Percentiles rank a stretch among this genome's conserved stretches.
phyloP scores from a whole-genome alignment of 352 stramenopile species.

The Elongisporangium senticosum region DNA sequence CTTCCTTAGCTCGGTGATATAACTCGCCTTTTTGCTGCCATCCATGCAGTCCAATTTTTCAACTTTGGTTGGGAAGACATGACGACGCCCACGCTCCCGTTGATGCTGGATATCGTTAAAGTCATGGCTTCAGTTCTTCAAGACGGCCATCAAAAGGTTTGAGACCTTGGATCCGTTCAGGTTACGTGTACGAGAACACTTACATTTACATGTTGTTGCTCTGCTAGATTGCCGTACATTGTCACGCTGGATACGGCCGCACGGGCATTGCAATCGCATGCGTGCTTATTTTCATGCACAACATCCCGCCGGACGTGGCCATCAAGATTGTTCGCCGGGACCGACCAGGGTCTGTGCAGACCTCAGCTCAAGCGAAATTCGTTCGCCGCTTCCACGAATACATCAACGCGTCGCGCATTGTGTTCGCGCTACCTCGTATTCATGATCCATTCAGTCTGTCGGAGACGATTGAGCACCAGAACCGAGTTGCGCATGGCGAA shows the following conservation, averaged over 20 bases:
- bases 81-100: slow-evolving; percentile 79
- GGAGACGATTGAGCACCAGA: slow-evolving; percentile 68
- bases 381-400: slow-evolving; percentile 73
- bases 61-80: slow-evolving; percentile 92
- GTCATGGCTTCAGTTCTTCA: slow-evolving; percentile 75
- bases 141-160: slow-evolving; percentile 53
- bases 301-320: slow-evolving; percentile 55
- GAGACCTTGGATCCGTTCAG: not conserved
- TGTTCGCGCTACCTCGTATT: slow-evolving; percentile 69
- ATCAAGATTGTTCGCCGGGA: slow-evolving; percentile 74
- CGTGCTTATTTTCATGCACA: slow-evolving; percentile 79
- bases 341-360: slow-evolving; percentile 74
- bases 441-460: slow-evolving; percentile 65
- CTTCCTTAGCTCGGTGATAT: not conserved
- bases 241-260: slow-evolving; percentile 84
- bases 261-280: slow-evolving; percentile 87
- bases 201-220: not conserved
- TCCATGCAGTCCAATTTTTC: slow-evolving; percentile 73
- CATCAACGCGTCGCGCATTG: slow-evolving; percentile 54
- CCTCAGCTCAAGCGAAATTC: slow-evolving; percentile 63
- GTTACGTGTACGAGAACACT: not conserved
- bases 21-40: slow-evolving; percentile 1
- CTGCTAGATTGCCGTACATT: slow-evolving; percentile 78
- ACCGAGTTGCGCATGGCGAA: slow-evolving; percentile 48
- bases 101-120: slow-evolving; percentile 87